Evolutionary conservation across 441 rosid genomes (phyloP).

Genomic region (Populus hybrid): DNA sequence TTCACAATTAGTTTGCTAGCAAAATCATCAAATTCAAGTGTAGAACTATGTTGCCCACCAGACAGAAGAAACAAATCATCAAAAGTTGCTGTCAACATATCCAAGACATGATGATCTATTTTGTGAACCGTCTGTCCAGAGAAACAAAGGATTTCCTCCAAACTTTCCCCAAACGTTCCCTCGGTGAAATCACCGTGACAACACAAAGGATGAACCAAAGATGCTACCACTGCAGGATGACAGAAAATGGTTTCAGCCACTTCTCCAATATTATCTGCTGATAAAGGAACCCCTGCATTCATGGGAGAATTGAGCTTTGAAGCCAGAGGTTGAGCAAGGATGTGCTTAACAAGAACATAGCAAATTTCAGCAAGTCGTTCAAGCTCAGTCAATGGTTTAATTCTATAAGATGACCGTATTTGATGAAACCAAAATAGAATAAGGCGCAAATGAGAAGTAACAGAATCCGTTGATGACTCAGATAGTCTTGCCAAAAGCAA

Average conservation of each 20-base stretch:
- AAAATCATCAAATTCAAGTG: constrained; percentile 28
- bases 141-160: constrained; percentile 41
- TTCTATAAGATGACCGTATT: constrained; percentile 43
- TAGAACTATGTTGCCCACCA: constrained; percentile 19
- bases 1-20: constrained; percentile 34
- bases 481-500: constrained; percentile 65
- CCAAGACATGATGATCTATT: constrained; percentile 55
- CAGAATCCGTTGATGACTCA: constrained; percentile 36
- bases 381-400: constrained; percentile 41
- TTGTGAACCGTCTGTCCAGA: constrained; percentile 44
- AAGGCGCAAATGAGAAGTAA: constrained; percentile 47
- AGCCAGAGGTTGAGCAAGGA: constrained; percentile 47
- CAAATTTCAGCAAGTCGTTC: constrained; percentile 59
- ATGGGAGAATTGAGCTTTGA: constrained; percentile 29
- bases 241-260: constrained; percentile 53
- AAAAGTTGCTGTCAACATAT: constrained; percentile 53
- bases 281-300: constrained; percentile 24
- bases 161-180: constrained; percentile 30
- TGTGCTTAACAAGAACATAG: constrained; percentile 47
- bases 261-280: constrained; percentile 39
- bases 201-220: constrained; percentile 51
- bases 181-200: constrained; percentile 32
- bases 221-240: constrained; percentile 59
- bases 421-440: constrained; percentile 72
- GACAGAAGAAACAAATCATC: constrained; percentile 43